These are phyloP conservation scores for Alternaria arbusti DNA, from an alignment of 2,329 filamentous ascomycete genomes.

Conservation along the genomic window DNA sequence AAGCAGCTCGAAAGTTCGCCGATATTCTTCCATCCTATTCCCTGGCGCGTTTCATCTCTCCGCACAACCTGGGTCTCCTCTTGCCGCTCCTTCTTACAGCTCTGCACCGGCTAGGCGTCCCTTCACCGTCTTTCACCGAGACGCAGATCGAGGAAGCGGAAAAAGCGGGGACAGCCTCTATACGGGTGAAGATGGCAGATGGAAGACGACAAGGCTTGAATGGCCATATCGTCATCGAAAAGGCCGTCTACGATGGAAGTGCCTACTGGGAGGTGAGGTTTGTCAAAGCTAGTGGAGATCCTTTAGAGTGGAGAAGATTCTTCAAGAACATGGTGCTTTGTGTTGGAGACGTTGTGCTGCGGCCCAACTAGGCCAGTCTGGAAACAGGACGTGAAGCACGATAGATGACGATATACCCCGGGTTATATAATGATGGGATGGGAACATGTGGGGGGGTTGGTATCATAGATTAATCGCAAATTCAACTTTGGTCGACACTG, in stretches of 20 bases:
- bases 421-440: background rate
- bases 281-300: constrained; percentile 93
- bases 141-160: constrained; percentile 42
- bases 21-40: constrained; percentile 90
- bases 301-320: constrained; percentile 92
- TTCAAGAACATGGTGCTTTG: constrained; percentile 94
- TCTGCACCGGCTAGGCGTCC: constrained; percentile 84
- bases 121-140: constrained; percentile 60
- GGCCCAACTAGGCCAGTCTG: constrained; percentile 29
- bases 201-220: constrained; percentile 73
- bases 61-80: constrained; percentile 75
- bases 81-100: constrained; percentile 81
- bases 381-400: background rate
- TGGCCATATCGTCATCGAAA: constrained; percentile 77
- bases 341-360: constrained; percentile 81
- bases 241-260: constrained; percentile 68
- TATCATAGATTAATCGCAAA: background rate
- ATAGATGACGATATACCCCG: background rate
- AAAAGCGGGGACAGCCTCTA: constrained; percentile 61
- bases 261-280: constrained; percentile 82
- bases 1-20: constrained; percentile 84
- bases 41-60: constrained; percentile 90
- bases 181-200: constrained; percentile 79
- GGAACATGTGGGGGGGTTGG: background rate
- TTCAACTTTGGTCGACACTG: background rate